Evolutionary conservation across 331 rosid species (phyloP).

Genomic region (Rosa hybrid): DNA sequence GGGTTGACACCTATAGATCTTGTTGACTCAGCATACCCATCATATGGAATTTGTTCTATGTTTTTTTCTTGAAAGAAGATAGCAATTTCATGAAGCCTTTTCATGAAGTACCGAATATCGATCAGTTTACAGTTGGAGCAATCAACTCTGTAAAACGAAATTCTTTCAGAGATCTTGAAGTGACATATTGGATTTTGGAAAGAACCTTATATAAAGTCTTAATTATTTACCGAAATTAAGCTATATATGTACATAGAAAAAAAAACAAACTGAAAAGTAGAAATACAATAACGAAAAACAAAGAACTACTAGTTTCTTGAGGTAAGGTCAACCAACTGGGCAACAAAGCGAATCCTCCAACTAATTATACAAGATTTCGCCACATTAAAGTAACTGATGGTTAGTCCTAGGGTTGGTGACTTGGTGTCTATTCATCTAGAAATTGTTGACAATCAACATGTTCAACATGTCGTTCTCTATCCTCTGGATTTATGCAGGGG

Average conservation of each 20-base stretch:
- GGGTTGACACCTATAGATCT: conserved; percentile 9
- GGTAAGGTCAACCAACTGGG: background rate
- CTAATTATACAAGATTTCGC: background rate
- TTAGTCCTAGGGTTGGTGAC: background rate
- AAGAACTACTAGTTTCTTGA: no score
- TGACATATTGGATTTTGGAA: background rate
- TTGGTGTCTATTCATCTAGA: background rate
- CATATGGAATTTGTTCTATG: background rate
- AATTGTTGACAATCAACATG: background rate
- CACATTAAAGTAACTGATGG: background rate
- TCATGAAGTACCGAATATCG: background rate
- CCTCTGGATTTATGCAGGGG: background rate
- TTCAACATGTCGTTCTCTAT: background rate
- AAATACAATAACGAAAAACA: no score
- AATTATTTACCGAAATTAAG: background rate
- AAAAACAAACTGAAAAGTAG: no score
- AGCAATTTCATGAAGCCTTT: background rate
- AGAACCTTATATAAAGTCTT: background rate
- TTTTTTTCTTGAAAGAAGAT: background rate
- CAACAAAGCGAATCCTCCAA: background rate
- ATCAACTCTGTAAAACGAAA: background rate
- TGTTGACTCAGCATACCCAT: conserved; percentile 5
- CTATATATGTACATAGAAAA: no score
- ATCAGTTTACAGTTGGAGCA: background rate
- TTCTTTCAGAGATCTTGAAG: background rate